Percentiles rank a stretch among this genome's conserved stretches.
Conservation (phyloP, 164 flowering plant genomes). For the Vitis amurensis region DNA sequence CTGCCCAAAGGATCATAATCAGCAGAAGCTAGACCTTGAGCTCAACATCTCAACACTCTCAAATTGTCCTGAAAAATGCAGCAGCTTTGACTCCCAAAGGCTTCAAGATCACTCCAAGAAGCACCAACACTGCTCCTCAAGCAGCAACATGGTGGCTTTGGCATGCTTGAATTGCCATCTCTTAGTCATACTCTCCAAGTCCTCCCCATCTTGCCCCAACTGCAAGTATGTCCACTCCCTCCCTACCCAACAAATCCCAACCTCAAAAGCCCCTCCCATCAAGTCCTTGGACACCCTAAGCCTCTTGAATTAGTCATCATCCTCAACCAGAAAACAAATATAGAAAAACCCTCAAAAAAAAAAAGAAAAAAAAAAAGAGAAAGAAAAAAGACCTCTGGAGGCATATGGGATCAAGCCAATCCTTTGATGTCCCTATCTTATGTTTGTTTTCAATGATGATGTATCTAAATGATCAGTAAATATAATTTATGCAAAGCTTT, state of each 20-base stretch:
- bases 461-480: too few relatives aligned
- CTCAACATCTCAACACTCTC: slow-evolving; percentile 54
- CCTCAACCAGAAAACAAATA: too few relatives aligned
- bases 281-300: slow-evolving; percentile 45
- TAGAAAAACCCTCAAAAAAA: too few relatives aligned
- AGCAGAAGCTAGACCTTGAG: slow-evolving; percentile 56
- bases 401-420: too few relatives aligned
- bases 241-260: slow-evolving; percentile 21
- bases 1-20: slow-evolving; percentile 33
- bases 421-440: too few relatives aligned
- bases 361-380: too few relatives aligned
- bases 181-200: slow-evolving; percentile 59
- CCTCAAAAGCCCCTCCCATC: slow-evolving; percentile 14
- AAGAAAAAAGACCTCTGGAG: too few relatives aligned
- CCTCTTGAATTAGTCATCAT: slow-evolving; percentile 23
- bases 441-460: too few relatives aligned
- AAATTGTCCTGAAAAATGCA: slow-evolving; percentile 8
- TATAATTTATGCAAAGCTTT: too few relatives aligned
- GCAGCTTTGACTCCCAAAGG: background rate
- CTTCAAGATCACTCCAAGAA: slow-evolving; percentile 11
- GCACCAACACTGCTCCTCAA: slow-evolving; percentile 9
- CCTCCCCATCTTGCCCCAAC: slow-evolving; percentile 73
- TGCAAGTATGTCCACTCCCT: slow-evolving; percentile 71
- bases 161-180: slow-evolving; percentile 74
- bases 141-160: slow-evolving; percentile 57